Evolutionary conservation across 1,284 basidiomycete species (phyloP), one percentile per base, ranked within the genome.

Genomic region (Leccinum subspadiceum): DNA sequence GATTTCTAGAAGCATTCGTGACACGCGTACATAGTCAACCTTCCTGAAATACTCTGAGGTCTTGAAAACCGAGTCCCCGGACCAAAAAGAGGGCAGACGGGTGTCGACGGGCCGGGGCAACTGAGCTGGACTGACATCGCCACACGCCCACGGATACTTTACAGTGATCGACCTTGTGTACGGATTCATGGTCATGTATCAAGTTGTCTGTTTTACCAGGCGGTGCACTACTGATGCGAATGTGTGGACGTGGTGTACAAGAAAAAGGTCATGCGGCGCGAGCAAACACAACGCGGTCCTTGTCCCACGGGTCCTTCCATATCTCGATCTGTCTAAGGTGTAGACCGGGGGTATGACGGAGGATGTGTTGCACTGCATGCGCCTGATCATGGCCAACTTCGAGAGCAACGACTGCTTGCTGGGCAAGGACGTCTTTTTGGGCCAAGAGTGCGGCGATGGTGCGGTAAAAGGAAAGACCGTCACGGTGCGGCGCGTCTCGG

Each of bases 301-400:
- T 83, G 46, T 84, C 86, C 85, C 87, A 95, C 58, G 88, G 88
- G 72, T 95, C 93, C 60, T 73, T 71, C 87, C 92, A 92, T 13
- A 92, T 80, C 68, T 90, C 84, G 5, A 90, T 79, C 69, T 89
- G 84, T 2, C 82, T 81, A 51, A 75, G 67, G 29, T 70, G 70
- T 44, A 87, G 70, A 26, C 74, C 69, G 39, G 76, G 79, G 10
- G 75, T 76, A 13, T 70, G 62, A 53, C 72, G 73, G 64, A 96
- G 76, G 54, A 95, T 83, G 0, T 70, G 66, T 58, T 79, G 72
- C 7, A 96, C 92, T 2, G 75, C 79, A 1, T 71, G 63, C 4
- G 87, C 90, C 76, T 96, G 94, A 12, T 80, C 79, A 20, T 84
- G 78, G 0, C 93, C 94, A 31, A 96, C 85, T 73, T 96, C 94